Evolutionary conservation across 2,329 filamentous ascomycete species (phyloP).

Genomic region (Fusarium drepaniforme): DNA sequence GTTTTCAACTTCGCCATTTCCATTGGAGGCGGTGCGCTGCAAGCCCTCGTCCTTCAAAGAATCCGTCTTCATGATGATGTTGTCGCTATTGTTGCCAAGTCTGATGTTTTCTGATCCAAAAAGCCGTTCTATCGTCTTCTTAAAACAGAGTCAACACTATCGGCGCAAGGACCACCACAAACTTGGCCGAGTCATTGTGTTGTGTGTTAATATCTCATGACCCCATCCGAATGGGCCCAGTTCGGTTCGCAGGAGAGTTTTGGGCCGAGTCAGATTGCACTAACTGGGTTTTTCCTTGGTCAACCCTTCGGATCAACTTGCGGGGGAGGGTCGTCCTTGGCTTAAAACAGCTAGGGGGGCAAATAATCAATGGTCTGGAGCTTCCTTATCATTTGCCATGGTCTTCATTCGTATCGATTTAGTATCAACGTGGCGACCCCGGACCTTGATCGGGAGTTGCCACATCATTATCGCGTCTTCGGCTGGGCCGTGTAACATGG

Average conservation of each 20-base stretch:
- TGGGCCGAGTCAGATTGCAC: background rate
- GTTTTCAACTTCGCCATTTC: background rate
- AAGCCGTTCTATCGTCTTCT: background rate
- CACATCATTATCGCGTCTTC: background rate
- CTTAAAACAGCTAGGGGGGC: background rate
- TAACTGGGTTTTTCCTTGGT: background rate
- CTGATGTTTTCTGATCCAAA: background rate
- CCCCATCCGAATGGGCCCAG: background rate
- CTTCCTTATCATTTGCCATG: background rate
- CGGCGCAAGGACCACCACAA: background rate
- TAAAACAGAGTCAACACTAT: background rate
- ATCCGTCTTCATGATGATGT: background rate
- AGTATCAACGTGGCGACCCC: background rate
- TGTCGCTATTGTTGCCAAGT: background rate
- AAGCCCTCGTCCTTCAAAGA: background rate
- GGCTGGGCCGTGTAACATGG: background rate
- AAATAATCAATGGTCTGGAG: background rate
- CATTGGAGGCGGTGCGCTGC: background rate
- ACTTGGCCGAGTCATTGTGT: background rate
- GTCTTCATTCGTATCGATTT: background rate
- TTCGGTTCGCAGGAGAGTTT: background rate
- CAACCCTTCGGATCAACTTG: background rate
- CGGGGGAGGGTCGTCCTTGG: background rate
- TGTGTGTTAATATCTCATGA: conserved; percentile 1
- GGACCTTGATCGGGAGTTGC: background rate